Evolutionary conservation across 768 basidiomycete species (phyloP).

Genomic region (Tylopilus sp.): DNA sequence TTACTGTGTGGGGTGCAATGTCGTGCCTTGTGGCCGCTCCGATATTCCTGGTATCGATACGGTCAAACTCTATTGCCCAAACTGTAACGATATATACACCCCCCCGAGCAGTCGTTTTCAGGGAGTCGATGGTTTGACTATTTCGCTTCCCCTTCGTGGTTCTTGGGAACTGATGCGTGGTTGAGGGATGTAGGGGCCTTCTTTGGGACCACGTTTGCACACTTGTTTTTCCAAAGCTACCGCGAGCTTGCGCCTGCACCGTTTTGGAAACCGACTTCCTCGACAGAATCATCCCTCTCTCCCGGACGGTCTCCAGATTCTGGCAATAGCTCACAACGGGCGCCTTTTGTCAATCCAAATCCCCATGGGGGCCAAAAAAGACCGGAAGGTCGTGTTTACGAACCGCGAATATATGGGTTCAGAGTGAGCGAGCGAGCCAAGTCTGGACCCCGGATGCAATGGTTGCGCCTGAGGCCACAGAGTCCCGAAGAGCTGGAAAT

Average conservation of each 20-base stretch:
- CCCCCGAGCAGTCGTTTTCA: constrained; percentile 95
- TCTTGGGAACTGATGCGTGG: constrained; percentile 12
- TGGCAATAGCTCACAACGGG: constrained; percentile 44
- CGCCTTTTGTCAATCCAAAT: constrained; percentile 83
- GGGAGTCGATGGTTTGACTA: constrained; percentile 79
- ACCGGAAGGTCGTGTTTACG: constrained; percentile 82
- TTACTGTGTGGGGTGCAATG: constrained; percentile 83
- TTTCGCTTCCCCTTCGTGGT: constrained; percentile 7
- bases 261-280: constrained; percentile 75
- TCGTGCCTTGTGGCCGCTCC: constrained; percentile 92
- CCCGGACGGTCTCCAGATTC: constrained; percentile 54
- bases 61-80: constrained; percentile 96
- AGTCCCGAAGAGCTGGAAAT: constrained; percentile 74
- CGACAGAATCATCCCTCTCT: constrained; percentile 49
- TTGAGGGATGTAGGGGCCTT: constrained; percentile 72
- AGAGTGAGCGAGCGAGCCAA: constrained; percentile 94
- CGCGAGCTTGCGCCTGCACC: constrained; percentile 92
- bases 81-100: constrained; percentile 95
- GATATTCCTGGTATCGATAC: constrained; percentile 96
- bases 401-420: constrained; percentile 95
- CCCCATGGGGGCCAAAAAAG: constrained; percentile 86
- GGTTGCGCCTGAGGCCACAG: constrained; percentile 87
- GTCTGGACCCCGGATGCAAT: constrained; percentile 95
- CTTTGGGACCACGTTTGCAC: constrained; percentile 98
- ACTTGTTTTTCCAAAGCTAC: constrained; percentile 97